These are phyloP conservation scores for Babesia ovata DNA, from an alignment of 169 alveolate genomes.

Conservation along the genomic window DNA sequence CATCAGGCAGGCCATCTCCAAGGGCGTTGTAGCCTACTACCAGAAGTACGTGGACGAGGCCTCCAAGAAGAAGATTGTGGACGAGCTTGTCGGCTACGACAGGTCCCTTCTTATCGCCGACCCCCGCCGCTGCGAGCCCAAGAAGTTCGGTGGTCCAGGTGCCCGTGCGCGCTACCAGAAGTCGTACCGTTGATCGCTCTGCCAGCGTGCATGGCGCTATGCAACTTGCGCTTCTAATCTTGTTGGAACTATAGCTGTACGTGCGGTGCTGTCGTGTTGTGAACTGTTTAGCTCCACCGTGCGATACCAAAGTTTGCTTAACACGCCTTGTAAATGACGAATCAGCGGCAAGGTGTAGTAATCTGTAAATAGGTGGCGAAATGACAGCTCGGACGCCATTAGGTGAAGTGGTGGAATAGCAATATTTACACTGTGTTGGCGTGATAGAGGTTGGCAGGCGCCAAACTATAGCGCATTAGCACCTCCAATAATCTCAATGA, in stretches of 20 bases:
- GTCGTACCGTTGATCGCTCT: conserved; percentile 92
- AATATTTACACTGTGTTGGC: not conserved
- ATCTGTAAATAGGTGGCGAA: too few relatives aligned
- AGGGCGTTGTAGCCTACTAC: conserved; percentile 97
- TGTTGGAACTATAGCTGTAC: conserved; percentile 5
- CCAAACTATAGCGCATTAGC: conserved; percentile 85
- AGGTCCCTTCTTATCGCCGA: conserved; percentile 98
- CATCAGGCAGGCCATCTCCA: conserved; percentile 96
- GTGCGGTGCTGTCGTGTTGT: not conserved
- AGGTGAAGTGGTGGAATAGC: too few relatives aligned
- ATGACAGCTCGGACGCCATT: too few relatives aligned
- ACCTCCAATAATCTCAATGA: conserved; percentile 93
- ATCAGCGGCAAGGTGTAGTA: too few relatives aligned
- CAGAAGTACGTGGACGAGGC: conserved; percentile 96
- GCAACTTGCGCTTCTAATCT: conserved; percentile 12
- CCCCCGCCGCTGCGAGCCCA: conserved; percentile 99
- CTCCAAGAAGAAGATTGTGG: conserved; percentile 91
- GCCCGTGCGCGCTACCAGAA: conserved; percentile 98
- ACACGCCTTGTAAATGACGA: too few relatives aligned
- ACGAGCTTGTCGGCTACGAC: conserved; percentile 96
- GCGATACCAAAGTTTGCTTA: too few relatives aligned
- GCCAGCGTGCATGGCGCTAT: not conserved
- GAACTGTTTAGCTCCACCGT: too few relatives aligned
- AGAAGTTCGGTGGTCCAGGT: conserved; percentile 99
- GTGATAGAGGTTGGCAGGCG: not conserved